Base-by-base conservation (phyloP, 2,329 filamentous ascomycete genomes). In the Cladobotryum protrusum region DNA sequence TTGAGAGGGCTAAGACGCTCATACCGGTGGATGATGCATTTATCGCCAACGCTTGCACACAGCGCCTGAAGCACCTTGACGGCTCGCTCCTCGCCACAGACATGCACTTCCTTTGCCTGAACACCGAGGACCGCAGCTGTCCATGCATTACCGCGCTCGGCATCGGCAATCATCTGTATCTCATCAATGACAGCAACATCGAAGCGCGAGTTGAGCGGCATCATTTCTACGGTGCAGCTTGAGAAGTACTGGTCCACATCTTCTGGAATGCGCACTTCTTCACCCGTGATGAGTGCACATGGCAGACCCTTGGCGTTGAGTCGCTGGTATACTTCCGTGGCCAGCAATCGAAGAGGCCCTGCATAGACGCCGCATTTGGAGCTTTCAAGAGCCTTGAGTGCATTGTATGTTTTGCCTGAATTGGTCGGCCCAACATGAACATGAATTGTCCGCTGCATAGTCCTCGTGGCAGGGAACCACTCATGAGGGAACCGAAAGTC, bases 151-250 rank as follows among this genome's bases (percentile, higher is more conserved):
- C 95, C 93, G 58, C 93, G 85, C 0, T 89, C 81, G 0, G 66
- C 54, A 60, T 90, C 85, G 14, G 82, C 85, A 57, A 99, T 89
- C 93, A 99, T 97, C 68, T 99, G 93, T 50, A 99, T 97, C 71
- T 99, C 93, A 63, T 99, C 93, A 55, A 99, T 92, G 57, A 99
- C 92, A 1, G 89, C 92, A 34, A 99, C 91, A 39, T 97, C 92
- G 29, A 88, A 82, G 2, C 66, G 64, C 4, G 68, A 57, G 58
- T 71, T 77, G n/a, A 75, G 63, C 1, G 78, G 78, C 7, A 77
- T 69, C 79, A 99, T 99, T 67, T 99, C 93, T 3, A 99, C 93
- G 0, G 93, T 99, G 63, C 93, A 96, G 63, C 89, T 92, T 50
- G 78, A 79, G 61, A 95, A 85, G 53, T 76, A 76, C 4, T 69